These are phyloP conservation scores for Oryza rufipogon DNA, from an alignment of 176 grass and related monocot genomes.

Conservation along the genomic window DNA sequence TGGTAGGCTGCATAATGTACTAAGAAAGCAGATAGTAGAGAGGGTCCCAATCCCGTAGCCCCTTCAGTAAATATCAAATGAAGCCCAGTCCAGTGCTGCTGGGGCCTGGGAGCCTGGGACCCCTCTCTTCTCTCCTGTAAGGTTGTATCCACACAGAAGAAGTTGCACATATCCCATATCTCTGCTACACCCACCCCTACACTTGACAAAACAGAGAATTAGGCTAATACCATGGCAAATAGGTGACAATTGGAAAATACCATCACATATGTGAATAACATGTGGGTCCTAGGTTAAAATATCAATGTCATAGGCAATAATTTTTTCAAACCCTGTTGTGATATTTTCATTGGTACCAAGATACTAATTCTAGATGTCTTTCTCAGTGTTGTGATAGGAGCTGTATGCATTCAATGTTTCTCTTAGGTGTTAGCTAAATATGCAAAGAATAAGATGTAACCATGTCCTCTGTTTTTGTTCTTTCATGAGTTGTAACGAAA, in stretches of 20 bases:
- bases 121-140: background rate
- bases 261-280: background rate
- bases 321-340: background rate
- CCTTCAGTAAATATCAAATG: background rate
- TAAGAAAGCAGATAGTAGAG: constrained; percentile 67
- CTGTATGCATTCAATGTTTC: background rate
- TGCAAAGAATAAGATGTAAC: background rate
- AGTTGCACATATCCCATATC: background rate
- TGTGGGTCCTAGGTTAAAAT: background rate
- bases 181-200: background rate
- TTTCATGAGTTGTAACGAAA: background rate
- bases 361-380: background rate
- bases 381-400: background rate
- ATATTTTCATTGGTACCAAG: background rate
- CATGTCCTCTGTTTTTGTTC: background rate
- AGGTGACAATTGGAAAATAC: background rate
- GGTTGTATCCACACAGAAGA: background rate
- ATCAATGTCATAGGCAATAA: background rate
- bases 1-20: constrained; percentile 56
- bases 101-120: no score
- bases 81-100: background rate
- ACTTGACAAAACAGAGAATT: background rate
- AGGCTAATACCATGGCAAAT: background rate
- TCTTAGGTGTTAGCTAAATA: background rate
- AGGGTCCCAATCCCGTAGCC: constrained; percentile 19